Conservation (phyloP, 2,329 filamentous ascomycete genomes). For the Colletotrichum abscissum region DNA sequence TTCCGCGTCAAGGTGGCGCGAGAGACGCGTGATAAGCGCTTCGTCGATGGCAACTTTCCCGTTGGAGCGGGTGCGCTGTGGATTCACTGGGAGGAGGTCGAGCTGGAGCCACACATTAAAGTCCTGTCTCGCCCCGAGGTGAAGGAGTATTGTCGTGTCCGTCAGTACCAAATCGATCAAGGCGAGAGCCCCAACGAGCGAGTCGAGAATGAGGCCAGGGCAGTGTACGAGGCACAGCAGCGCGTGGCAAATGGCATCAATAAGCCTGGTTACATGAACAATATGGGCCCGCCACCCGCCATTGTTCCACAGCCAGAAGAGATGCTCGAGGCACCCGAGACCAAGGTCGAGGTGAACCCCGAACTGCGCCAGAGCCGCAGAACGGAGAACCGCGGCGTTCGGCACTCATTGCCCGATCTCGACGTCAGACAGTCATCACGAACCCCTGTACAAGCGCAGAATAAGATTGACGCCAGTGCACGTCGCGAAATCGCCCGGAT, state of each 20-base stretch:
- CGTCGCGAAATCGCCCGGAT: slow-evolving; percentile 63
- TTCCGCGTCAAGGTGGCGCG: slow-evolving; percentile 72
- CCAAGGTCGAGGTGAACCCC: slow-evolving; percentile 38
- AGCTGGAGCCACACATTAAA: slow-evolving; percentile 67
- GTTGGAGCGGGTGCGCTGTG: slow-evolving; percentile 69
- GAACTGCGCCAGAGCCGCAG: slow-evolving; percentile 59
- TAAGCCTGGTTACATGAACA: slow-evolving; percentile 33
- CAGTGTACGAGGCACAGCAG: slow-evolving; percentile 61
- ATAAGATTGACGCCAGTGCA: slow-evolving; percentile 61
- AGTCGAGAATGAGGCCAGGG: slow-evolving; percentile 61
- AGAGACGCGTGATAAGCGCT: slow-evolving; percentile 69
- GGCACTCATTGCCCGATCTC: slow-evolving; percentile 47
- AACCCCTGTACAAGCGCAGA: slow-evolving; percentile 47
- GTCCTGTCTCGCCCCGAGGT: slow-evolving; percentile 64
- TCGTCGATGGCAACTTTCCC: slow-evolving; percentile 70
- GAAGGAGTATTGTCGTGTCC: slow-evolving; percentile 73
- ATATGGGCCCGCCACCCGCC: slow-evolving; percentile 12
- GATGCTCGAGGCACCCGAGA: slow-evolving; percentile 11
- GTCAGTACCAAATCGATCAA: slow-evolving; percentile 67
- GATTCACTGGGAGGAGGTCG: slow-evolving; percentile 72
- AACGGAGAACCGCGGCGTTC: slow-evolving; percentile 47
- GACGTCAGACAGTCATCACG: slow-evolving; percentile 50
- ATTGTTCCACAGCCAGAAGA: slow-evolving; percentile 36
- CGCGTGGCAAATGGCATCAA: slow-evolving; percentile 51
- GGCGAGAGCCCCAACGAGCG: slow-evolving; percentile 62